These are phyloP conservation scores for Saussurea involucrata DNA, from an alignment of 129 eudicot genomes.

Conservation along the genomic window DNA sequence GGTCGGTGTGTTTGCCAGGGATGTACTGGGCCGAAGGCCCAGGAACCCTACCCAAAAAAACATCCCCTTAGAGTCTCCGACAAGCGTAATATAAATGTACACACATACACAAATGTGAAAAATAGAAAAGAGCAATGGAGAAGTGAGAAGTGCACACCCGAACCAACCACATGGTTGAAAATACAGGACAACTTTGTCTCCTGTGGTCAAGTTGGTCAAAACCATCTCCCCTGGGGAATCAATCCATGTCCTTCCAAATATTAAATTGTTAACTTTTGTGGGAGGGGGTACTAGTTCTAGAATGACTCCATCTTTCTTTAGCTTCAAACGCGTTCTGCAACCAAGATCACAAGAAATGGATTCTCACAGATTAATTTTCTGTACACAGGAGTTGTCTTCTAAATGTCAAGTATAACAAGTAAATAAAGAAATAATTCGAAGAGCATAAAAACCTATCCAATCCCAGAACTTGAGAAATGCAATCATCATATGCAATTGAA, in stretches of 20 bases:
- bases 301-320: slow-evolving; percentile 69
- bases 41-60: too few relatives aligned
- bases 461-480: not conserved
- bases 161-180: slow-evolving; percentile 99
- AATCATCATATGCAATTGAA: not conserved
- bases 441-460: not conserved
- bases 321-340: slow-evolving; percentile 76
- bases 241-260: slow-evolving; percentile 98
- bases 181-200: slow-evolving; percentile 86
- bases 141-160: slow-evolving; percentile 43
- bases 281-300: slow-evolving; percentile 93
- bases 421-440: not conserved
- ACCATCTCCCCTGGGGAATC: slow-evolving; percentile 98
- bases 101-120: not conserved
- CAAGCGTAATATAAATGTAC: not conserved
- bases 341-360: not conserved
- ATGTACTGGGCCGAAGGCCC: too few relatives aligned
- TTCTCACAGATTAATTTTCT: not conserved
- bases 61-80: not conserved
- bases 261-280: slow-evolving; percentile 81
- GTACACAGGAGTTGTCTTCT: not conserved
- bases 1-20: too few relatives aligned
- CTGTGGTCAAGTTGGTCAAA: slow-evolving; percentile 82
- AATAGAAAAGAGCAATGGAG: not conserved
- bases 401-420: not conserved